phyloP scores from a whole-genome alignment of 2,329 filamentous ascomycete genomes.

The Chrysoporthe austroafricana region DNA sequence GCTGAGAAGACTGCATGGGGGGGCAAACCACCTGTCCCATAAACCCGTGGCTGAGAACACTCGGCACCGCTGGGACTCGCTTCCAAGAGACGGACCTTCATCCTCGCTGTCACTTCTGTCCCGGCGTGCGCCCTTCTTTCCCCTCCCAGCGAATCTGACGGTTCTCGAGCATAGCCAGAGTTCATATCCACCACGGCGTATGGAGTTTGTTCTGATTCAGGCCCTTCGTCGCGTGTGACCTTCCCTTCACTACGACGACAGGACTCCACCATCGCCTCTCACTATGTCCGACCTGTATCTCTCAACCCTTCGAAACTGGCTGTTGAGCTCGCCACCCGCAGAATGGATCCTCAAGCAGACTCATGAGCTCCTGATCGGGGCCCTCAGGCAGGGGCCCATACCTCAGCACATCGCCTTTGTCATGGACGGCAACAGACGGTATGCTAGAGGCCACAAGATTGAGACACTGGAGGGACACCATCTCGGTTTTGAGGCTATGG shows the following conservation, averaged over 20 bases:
- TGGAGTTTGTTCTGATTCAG: background rate
- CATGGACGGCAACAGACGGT: slow-evolving; percentile 97
- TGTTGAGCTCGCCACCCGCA: slow-evolving; percentile 84
- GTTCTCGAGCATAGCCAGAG: background rate
- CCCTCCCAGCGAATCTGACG: background rate
- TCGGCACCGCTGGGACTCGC: slow-evolving; percentile 1
- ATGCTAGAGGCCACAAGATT: slow-evolving; percentile 86
- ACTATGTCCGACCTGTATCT: slow-evolving; percentile 59
- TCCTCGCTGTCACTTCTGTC: background rate
- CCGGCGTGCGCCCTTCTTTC: background rate
- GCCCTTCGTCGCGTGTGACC: too few relatives aligned
- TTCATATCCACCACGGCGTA: background rate
- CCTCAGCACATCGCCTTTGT: slow-evolving; percentile 98
- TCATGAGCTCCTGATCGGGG: slow-evolving; percentile 84
- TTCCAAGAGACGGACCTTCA: background rate
- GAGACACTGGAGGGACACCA: slow-evolving; percentile 97
- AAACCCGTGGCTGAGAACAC: slow-evolving; percentile 6
- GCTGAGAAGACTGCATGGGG: background rate
- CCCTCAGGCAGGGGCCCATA: slow-evolving; percentile 86
- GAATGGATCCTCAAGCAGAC: slow-evolving; percentile 84
- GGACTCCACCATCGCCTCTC: background rate
- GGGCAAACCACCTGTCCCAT: slow-evolving; percentile 7
- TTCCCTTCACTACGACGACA: slow-evolving; percentile 12
- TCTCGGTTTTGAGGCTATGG: slow-evolving; percentile 91
- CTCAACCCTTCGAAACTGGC: slow-evolving; percentile 63